Percentiles rank a stretch among this genome's conserved stretches.
Conservation (phyloP, 2,329 filamentous ascomycete genomes). For the Paradendryphiella salina region DNA sequence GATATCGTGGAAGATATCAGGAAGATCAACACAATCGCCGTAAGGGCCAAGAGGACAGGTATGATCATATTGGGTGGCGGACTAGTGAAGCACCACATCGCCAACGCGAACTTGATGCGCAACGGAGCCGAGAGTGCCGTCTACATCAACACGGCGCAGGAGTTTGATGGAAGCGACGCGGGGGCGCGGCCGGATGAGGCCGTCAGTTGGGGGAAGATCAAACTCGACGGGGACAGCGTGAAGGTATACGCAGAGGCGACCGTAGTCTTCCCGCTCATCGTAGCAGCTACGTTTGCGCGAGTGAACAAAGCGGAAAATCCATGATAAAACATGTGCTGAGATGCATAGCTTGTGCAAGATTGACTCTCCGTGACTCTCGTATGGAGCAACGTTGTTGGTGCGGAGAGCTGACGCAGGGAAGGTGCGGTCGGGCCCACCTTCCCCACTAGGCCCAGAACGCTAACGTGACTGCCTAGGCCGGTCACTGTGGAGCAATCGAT, state of each 20-base stretch:
- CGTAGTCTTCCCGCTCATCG: constrained; percentile 67
- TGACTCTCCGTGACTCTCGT: not conserved
- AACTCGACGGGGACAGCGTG: constrained; percentile 80
- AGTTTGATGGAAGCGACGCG: constrained; percentile 96
- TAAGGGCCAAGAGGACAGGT: constrained; percentile 82
- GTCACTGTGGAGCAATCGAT: constrained; percentile 25
- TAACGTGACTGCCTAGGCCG: constrained; percentile 27
- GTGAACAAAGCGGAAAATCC: constrained; percentile 4
- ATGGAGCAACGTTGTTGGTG: constrained; percentile 21
- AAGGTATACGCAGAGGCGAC: constrained; percentile 77
- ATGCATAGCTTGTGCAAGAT: constrained; percentile 1
- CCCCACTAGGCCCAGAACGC: constrained; percentile 18
- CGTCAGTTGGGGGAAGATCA: constrained; percentile 98
- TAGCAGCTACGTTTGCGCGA: constrained; percentile 67
- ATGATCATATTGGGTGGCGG: constrained; percentile 97
- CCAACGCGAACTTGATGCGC: constrained; percentile 95
- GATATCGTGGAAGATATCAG: constrained; percentile 95
- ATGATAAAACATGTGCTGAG: not conserved
- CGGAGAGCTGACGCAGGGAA: constrained; percentile 30
- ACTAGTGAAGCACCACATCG: constrained; percentile 97
- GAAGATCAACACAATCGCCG: constrained; percentile 86
- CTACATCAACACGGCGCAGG: constrained; percentile 95
- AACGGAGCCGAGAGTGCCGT: constrained; percentile 97
- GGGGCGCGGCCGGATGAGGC: constrained; percentile 94
- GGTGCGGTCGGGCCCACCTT: constrained; percentile 24